Conservation (phyloP, 1,284 basidiomycete genomes). For the Ustilago loliicola region DNA sequence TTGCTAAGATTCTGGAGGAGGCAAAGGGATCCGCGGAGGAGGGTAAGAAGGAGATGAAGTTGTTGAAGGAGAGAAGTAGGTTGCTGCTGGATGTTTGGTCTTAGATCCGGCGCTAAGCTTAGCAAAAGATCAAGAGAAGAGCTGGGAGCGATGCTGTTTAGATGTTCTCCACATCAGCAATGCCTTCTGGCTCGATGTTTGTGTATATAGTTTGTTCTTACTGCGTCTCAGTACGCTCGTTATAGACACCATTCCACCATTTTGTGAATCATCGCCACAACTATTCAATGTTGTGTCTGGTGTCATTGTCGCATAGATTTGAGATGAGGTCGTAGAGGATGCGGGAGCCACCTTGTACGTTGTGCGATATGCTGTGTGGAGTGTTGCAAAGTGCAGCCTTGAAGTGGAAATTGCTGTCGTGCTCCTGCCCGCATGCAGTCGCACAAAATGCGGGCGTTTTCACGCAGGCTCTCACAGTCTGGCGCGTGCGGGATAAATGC, state of each 20-base stretch:
- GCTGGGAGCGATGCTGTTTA: background rate
- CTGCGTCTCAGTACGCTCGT: background rate
- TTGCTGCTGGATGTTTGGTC: constrained; percentile 55
- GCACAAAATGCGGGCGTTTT: background rate
- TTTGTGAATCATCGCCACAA: too few species aligned
- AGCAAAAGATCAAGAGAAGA: background rate
- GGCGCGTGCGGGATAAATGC: background rate
- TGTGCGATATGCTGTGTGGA: too few species aligned
- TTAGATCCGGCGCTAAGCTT: background rate
- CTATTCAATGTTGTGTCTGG: too few species aligned
- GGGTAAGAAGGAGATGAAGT: constrained; percentile 50
- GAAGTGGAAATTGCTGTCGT: background rate
- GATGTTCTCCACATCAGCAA: too few species aligned
- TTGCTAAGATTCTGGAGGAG: constrained; percentile 88
- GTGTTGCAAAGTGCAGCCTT: background rate
- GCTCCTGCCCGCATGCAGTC: background rate
- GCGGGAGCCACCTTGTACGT: too few species aligned
- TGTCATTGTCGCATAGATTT: background rate
- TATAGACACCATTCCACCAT: background rate
- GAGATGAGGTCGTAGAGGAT: background rate
- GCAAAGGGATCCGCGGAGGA: constrained; percentile 87
- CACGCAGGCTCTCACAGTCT: background rate
- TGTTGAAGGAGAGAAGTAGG: constrained; percentile 58
- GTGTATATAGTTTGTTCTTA: background rate
- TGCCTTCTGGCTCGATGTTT: background rate